Conservation (phyloP, 805 yeast species). For the Yarrowia deformans region DNA sequence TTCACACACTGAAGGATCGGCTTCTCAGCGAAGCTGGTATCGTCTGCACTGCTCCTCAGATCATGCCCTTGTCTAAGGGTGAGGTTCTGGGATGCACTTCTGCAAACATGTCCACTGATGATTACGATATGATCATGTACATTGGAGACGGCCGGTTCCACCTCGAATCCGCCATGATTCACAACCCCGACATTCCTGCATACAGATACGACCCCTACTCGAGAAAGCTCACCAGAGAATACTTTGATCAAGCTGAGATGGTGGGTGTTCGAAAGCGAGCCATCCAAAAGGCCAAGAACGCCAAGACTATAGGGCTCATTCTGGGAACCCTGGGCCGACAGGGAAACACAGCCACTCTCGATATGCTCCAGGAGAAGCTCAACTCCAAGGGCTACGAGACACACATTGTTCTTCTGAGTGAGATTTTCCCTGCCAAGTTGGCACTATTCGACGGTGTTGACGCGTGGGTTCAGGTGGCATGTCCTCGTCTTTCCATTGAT, state of each 20-base stretch:
- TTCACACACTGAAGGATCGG: constrained; percentile 75
- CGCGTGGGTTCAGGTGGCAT: constrained; percentile 96
- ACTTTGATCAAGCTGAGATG: constrained; percentile 86
- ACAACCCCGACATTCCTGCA: constrained; percentile 91
- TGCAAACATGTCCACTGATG: constrained; percentile 62
- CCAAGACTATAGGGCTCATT: constrained; percentile 79
- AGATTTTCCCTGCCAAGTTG: constrained; percentile 89
- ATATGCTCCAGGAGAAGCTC: constrained; percentile 66
- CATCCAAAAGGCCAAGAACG: constrained; percentile 63
- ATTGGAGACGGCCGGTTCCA: constrained; percentile 98
- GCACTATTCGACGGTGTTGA: constrained; percentile 93
- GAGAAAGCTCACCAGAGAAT: constrained; percentile 86
- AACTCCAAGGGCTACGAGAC: constrained; percentile 65
- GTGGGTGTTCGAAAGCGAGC: constrained; percentile 77
- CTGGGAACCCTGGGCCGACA: constrained; percentile 96
- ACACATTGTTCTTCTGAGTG: constrained; percentile 84
- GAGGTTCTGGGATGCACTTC: constrained; percentile 97
- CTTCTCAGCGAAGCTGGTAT: constrained; percentile 57
- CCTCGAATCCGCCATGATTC: constrained; percentile 95
- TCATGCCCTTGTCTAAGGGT: constrained; percentile 90
- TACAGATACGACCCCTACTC: constrained; percentile 95
- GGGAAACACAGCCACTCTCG: constrained; percentile 82
- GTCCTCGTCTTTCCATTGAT: constrained; percentile 94
- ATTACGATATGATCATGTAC: constrained; percentile 80
- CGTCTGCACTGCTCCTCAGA: constrained; percentile 83